These are phyloP conservation scores for Trichoderma simmonsii DNA, from an alignment of 2,329 filamentous ascomycete genomes.

Conservation along the genomic window DNA sequence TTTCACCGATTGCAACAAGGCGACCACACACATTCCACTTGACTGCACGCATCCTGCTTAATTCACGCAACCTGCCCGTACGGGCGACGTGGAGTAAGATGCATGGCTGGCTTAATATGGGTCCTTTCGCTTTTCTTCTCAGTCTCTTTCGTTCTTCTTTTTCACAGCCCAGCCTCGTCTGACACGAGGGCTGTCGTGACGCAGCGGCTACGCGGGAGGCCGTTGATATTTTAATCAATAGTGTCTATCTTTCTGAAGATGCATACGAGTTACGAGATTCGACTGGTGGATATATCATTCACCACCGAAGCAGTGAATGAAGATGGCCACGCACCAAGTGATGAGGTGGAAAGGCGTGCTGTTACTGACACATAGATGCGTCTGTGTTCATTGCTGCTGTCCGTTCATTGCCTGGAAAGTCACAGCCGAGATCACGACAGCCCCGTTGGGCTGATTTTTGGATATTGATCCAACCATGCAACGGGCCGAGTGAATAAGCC, in stretches of 20 bases:
- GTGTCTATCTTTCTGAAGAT: not conserved
- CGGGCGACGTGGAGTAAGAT: slow-evolving; percentile 12
- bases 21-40: not conserved
- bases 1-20: not conserved
- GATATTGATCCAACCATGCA: not conserved
- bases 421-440: not conserved
- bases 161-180: slow-evolving; percentile 23
- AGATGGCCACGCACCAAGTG: not conserved
- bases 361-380: not conserved
- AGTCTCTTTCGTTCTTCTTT: not conserved
- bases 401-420: not conserved
- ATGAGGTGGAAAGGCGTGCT: not conserved
- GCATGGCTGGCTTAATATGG: slow-evolving; percentile 3
- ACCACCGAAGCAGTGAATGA: not conserved
- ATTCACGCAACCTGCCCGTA: not conserved
- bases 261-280: not conserved
- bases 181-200: not conserved
- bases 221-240: not conserved
- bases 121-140: slow-evolving; percentile 22
- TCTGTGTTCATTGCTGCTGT: not conserved
- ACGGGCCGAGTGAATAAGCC: not conserved
- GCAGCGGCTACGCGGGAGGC: not conserved
- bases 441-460: slow-evolving; percentile 1
- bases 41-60: not conserved
- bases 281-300: not conserved